Evolutionary conservation across 352 stramenopile species (phyloP).

Genomic region (Phytopythium sindhum): DNA sequence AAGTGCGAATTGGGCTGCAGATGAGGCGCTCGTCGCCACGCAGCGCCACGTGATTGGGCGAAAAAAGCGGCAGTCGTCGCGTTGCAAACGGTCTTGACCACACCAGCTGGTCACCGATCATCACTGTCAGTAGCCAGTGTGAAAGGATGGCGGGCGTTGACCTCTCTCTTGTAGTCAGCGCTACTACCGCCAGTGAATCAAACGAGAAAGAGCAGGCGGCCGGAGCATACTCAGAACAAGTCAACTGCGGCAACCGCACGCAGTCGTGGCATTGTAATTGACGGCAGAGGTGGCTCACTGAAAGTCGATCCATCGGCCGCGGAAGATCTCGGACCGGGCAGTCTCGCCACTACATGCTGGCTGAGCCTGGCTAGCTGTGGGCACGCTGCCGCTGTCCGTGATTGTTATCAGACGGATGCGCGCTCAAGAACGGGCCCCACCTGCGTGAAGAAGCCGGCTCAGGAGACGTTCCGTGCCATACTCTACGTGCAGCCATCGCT

Average conservation of each 20-base stretch:
- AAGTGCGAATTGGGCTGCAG: not conserved
- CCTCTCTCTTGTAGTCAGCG: not conserved
- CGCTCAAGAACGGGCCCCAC: not conserved
- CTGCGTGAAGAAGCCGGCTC: not conserved
- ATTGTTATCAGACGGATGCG: not conserved
- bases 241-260: not conserved
- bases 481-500: not conserved
- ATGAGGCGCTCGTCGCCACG: slow-evolving; percentile 1
- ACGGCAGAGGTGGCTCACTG: not conserved
- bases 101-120: not conserved
- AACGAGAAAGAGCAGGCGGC: not conserved
- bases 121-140: slow-evolving; percentile 4
- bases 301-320: slow-evolving; percentile 1
- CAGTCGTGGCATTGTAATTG: slow-evolving; percentile 6
- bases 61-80: not conserved
- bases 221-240: slow-evolving; percentile 3
- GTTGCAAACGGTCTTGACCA: not conserved
- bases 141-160: not conserved
- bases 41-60: slow-evolving; percentile 5
- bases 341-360: not conserved
- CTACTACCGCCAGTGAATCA: slow-evolving; percentile 1
- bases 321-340: not conserved
- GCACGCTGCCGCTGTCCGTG: not conserved
- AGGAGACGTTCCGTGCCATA: not conserved
- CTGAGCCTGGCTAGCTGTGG: not conserved